A percentile compares a stretch with the other conserved stretches of the same genome.
Conservation (phyloP, 139 green algal genomes). For the Limnomonas spitsbergensis region DNA sequence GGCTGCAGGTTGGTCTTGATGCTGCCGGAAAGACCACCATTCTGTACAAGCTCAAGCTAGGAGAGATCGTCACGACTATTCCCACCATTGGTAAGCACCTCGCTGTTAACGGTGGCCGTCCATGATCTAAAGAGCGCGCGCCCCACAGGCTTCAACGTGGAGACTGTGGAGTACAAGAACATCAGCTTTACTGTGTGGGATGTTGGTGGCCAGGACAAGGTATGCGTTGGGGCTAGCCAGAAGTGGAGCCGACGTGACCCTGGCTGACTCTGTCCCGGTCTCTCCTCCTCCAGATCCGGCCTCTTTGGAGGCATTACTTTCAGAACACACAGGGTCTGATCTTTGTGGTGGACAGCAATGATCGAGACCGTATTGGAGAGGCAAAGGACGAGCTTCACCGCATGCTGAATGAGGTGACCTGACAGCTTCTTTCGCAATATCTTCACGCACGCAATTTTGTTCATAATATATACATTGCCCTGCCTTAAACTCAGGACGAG, state of each 20-base stretch:
- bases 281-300: constrained; percentile 84
- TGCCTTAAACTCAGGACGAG: constrained; percentile 17
- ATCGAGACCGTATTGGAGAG: constrained; percentile 90
- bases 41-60: constrained; percentile 99
- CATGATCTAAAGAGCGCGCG: background rate
- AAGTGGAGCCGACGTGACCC: background rate
- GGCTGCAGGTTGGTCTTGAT: constrained; percentile 87
- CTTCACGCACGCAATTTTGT: no score
- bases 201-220: constrained; percentile 94
- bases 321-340: constrained; percentile 98
- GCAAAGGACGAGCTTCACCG: constrained; percentile 95
- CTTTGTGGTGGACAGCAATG: constrained; percentile 96
- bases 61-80: constrained; percentile 98
- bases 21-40: constrained; percentile 99
- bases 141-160: constrained; percentile 92
- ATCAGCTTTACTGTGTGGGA: constrained; percentile 95
- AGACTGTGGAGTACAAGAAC: constrained; percentile 98
- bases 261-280: constrained; percentile 10
- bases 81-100: constrained; percentile 87
- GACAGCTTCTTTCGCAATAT: no score
- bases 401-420: constrained; percentile 96
- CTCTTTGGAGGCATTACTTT: constrained; percentile 96
- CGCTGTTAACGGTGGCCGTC: background rate
- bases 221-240: constrained; percentile 26
- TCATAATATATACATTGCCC: no score